Evolutionary conservation across 2,329 filamentous ascomycete species (phyloP), one percentile per base, ranked within the genome.

Genomic region (Onygena corvina): DNA sequence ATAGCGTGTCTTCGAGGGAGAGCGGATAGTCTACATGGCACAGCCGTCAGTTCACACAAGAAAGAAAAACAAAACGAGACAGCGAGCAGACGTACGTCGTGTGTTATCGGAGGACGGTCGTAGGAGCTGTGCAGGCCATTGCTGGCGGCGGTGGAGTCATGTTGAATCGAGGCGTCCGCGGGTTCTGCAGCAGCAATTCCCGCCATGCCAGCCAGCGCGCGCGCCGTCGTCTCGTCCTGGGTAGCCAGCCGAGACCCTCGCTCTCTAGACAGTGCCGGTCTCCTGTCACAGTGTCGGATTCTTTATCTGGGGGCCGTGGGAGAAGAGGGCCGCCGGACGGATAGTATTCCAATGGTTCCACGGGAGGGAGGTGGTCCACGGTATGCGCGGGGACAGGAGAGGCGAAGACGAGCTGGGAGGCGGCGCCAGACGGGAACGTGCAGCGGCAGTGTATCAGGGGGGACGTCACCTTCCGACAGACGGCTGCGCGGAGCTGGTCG

Each of bases 151-250:
- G 8, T 30, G 18, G 23, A 3, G 25, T 46, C 25, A 31, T 46
- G 42, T n/a, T 31, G 29, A 46, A 31, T 46, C 23, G 42, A 59
- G 57, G 62, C 59, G 62, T 68, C 66, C 57, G 63, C 56, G 44
- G 65, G 61, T 57, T 63, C 65, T 33, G 64, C 56, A 49, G 60
- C 64, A 51, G 66, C 66, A 52, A 65, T 60, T 50, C 65, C 66
- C 61, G 65, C 66, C 67, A 69, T 69, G 58, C 61, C 54, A 57
- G 53, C 55, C 42, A 46, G 42, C 42, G 42, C 29, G 42, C 29
- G 42, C 42, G 42, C 29, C n/a, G 30, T 46, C 36, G 18, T 25
- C 36, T 40, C 36, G 36, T 25, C 36, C 20, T 38, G 23, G 4
- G 36, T 4, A 23, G 36, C 8, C 12, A n/a, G 20, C 36, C 36